phyloP scores from a whole-genome alignment of 148 eudicot species.

The Rhododendron henanense region DNA sequence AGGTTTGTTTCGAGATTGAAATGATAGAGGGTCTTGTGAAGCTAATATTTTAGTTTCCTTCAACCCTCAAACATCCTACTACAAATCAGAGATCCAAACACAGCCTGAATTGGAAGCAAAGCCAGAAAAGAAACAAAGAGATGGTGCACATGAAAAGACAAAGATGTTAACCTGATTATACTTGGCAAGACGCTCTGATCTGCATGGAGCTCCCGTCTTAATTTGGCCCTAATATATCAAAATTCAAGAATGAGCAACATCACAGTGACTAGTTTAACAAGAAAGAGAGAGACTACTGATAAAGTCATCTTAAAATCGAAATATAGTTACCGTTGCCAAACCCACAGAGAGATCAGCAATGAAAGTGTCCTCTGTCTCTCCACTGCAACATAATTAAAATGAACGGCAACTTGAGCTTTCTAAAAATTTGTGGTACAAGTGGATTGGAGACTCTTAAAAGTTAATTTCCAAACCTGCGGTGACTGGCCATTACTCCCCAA shows the following conservation, averaged over 20 bases:
- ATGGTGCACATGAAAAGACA: background rate
- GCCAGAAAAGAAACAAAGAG: background rate
- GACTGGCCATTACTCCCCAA: conserved; percentile 55
- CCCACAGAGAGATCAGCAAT: conserved; percentile 98
- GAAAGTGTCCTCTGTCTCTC: conserved; percentile 97
- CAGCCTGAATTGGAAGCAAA: background rate
- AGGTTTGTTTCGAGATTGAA: background rate
- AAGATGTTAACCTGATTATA: conserved; percentile 26
- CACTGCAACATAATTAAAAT: conserved; percentile 42
- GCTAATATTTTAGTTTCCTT: background rate
- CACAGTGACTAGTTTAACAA: background rate
- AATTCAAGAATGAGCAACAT: conserved; percentile 1
- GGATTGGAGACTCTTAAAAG: background rate
- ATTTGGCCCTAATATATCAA: conserved; percentile 28
- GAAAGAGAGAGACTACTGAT: background rate
- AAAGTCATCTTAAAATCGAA: background rate
- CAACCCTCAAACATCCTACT: background rate
- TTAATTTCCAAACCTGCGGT: conserved; percentile 59
- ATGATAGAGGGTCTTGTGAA: background rate
- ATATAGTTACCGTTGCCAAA: conserved; percentile 75
- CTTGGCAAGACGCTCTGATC: conserved; percentile 34
- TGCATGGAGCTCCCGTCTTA: conserved; percentile 32
- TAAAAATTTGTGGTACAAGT: background rate
- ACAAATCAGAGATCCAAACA: background rate
- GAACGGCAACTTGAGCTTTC: conserved; percentile 5